Conservation (phyloP, 441 rosid genomes). For the Lepidium campestre region DNA sequence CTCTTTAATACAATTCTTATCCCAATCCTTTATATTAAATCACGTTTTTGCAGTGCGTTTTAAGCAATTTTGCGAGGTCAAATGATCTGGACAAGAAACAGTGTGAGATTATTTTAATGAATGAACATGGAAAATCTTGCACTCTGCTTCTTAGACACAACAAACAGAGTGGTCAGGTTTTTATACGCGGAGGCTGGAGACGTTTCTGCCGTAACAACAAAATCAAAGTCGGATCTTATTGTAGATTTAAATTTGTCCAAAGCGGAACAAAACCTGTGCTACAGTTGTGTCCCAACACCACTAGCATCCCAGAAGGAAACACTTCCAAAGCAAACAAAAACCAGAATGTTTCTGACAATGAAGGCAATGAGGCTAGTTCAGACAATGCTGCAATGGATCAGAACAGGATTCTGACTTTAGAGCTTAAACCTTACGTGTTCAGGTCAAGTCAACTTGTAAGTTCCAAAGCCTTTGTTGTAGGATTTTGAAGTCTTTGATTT, state of each 20-base stretch:
- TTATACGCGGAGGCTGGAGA: background rate
- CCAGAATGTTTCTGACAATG: background rate
- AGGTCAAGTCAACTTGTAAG: conserved; percentile 2
- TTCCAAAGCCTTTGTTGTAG: background rate
- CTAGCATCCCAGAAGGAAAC: background rate
- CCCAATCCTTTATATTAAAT: background rate
- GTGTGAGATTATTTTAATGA: background rate
- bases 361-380: background rate
- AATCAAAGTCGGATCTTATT: background rate
- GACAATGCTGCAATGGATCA: background rate
- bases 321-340: background rate
- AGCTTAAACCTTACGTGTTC: background rate
- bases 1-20: background rate
- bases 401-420: background rate
- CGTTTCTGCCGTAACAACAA: background rate
- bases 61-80: background rate
- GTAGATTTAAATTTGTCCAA: background rate
- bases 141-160: conserved; percentile 10
- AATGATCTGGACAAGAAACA: background rate
- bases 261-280: background rate
- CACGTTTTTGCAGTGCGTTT: background rate
- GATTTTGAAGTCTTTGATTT: background rate
- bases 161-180: background rate
- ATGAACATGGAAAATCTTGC: conserved; percentile 2
- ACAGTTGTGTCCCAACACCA: background rate